Base-by-base conservation (phyloP, 1,284 basidiomycete genomes). In the Trametes hirsuta region DNA sequence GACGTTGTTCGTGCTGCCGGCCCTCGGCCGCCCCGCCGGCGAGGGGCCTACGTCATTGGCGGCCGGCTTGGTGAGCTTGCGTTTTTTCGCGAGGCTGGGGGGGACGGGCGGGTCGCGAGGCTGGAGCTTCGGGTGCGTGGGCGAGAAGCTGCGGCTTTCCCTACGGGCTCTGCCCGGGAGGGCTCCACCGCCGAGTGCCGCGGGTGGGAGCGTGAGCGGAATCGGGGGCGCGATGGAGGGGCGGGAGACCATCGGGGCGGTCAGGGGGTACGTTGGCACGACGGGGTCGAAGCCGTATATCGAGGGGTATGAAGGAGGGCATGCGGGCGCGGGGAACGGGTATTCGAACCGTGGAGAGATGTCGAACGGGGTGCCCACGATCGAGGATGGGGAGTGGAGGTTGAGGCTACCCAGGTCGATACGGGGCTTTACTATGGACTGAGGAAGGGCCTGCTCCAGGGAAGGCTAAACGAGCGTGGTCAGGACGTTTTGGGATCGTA, bases 351-450 rank as follows among this genome's bases (percentile, higher is more conserved):
- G 70, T 10, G 74, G 71, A 36, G 70, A 70, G 45, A 66, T 62
- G 59, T 75, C 73, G 63, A 75, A 72, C 14, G 74, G 74, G 1
- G 74, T 75, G 58, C 74, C 74, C 36, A 75, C 49, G 63, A 75
- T 71, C 42, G 71, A 66, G 5, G 72, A 73, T 11, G 74, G 74
- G 5, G 74, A 75, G 64, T 75, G 72, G 15, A 75, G 69, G 30
- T 59, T 60, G 39, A 74, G 66, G 45, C 62, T 59, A 35, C 58
- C 53, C 36, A 72, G 67, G 41, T 66, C 66, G 45, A 72, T 54
- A 44, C 60, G 69, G 0, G 71, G 69, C 60, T 70, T 71, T n/a
- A 58, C 25, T 24, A 57, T 35, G 22, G 47, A 37, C 24, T 62
- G 58, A 12, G 64, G 61, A 22, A 49, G 62, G 18, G 39, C 47